These are phyloP conservation scores for Gaertneriomyces semiglobifer DNA, from an alignment of 192 early-diverging fungal genomes.

Conservation along the genomic window DNA sequence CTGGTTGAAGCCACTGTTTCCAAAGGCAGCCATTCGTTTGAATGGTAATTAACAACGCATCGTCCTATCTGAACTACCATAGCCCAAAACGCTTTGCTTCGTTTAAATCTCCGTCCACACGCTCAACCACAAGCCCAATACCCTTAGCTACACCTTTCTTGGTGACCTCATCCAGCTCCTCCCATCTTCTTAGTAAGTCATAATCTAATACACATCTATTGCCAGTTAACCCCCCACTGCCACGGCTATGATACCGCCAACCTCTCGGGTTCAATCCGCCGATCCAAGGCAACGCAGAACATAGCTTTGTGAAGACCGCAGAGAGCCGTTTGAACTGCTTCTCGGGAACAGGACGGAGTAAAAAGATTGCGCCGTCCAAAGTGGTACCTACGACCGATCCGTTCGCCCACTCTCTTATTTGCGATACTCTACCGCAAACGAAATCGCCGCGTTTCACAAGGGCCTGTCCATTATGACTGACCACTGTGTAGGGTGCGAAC, in stretches of 20 bases:
- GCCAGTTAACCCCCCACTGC: background rate
- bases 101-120: conserved; percentile 79
- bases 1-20: no score
- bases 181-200: conserved; percentile 29
- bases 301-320: conserved; percentile 78
- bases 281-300: conserved; percentile 72
- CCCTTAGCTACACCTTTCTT: conserved; percentile 83
- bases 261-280: conserved; percentile 92
- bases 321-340: conserved; percentile 88
- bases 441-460: background rate
- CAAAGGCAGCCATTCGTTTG: no score
- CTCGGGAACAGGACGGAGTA: conserved; percentile 79
- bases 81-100: conserved; percentile 28
- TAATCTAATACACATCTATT: background rate
- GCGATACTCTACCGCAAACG: background rate
- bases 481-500: conserved; percentile 56
- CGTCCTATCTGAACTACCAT: no score
- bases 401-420: conserved; percentile 32
- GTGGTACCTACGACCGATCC: conserved; percentile 29
- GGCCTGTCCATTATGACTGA: background rate
- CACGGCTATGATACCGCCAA: conserved; percentile 55
- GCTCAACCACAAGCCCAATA: conserved; percentile 78
- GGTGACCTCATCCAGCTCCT: conserved; percentile 30
- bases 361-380: conserved; percentile 64
- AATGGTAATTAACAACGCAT: no score